phyloP scores from a whole-genome alignment of 2,329 filamentous ascomycete species.

The Arthrobotrys conoides region DNA sequence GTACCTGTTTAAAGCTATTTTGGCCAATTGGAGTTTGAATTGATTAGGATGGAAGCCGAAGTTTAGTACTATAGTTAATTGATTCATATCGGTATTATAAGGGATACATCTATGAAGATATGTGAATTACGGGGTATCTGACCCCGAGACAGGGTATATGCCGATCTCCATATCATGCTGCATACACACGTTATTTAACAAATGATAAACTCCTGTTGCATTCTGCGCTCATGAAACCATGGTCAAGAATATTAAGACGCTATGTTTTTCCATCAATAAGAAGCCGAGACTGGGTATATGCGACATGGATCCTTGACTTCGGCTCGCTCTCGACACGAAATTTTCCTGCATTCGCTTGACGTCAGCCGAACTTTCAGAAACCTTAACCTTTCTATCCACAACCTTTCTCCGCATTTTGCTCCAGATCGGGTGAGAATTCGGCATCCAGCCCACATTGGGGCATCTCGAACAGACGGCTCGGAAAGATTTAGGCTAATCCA shows the following conservation, averaged over 20 bases:
- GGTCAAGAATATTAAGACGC: constrained; percentile 26
- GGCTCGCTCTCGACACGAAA: constrained; percentile 45
- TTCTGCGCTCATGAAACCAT: constrained; percentile 29
- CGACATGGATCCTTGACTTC: constrained; percentile 29
- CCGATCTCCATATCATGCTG: constrained; percentile 10
- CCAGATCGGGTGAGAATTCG: constrained; percentile 42
- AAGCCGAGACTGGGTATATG: constrained; percentile 12
- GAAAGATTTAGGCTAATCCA: constrained; percentile 54
- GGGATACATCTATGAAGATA: not conserved
- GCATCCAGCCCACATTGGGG: constrained; percentile 22
- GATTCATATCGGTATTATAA: not conserved
- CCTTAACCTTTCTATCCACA: constrained; percentile 13
- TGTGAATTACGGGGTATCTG: constrained; percentile 17
- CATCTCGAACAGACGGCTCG: constrained; percentile 19
- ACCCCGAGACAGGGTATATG: constrained; percentile 49
- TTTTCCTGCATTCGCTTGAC: constrained; percentile 41
- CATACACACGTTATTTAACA: constrained; percentile 7
- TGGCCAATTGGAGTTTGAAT: not conserved
- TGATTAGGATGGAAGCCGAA: constrained; percentile 2
- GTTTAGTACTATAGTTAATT: not conserved
- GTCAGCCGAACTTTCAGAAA: constrained; percentile 34
- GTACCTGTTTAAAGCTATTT: not conserved
- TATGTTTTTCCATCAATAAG: constrained; percentile 58
- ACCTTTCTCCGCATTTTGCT: constrained; percentile 40
- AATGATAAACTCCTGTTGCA: constrained; percentile 40